Evolutionary conservation across 164 flowering plant genomes (phyloP), one percentile per base, ranked within the genome.

Genomic region (Tinospora cordifolia): DNA sequence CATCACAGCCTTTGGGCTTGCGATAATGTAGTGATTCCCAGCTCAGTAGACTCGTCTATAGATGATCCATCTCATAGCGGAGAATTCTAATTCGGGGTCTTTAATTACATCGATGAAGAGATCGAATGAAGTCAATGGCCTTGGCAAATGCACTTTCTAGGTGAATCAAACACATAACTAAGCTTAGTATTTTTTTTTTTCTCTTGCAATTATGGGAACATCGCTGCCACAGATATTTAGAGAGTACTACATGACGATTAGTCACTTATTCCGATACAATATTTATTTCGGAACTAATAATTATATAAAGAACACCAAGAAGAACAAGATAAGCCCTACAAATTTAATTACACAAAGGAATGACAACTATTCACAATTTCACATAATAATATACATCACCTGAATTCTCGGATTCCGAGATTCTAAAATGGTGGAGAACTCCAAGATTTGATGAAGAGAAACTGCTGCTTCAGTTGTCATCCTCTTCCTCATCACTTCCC

Each of bases 401-500:
- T 14, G 36, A 54, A 9, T 36, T 14, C 5, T 22, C 63, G 11
- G 36, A 26, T 60, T 60, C 34, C 25, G 6, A 60, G 63, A 10
- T 12, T 10, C n/a, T 6, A 7, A 24, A 60, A 26, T 60, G 17
- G 36, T 5, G 40, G 60, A 10, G n/a, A 21, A n/a, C 60, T n/a
- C 47, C 47, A 19, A n/a, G 60, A 54, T 19, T 54, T 19, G 60
- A 54, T 19, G 60, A 54, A 54, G 60, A 54, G 24, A 54, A n/a
- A 57, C 80, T 63, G 71, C 89, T 92, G 69, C 97, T 91, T 96
- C 96, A 93, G 62, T 70, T 81, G 59, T 84, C 91, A 67, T 86
- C 86, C 38, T 88, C 92, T 36, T 81, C 91, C 12, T 87, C 91
- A 65, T 88, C 93, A 66, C 93, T 90, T 25, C 82, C 96, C 68